phyloP scores from a whole-genome alignment of 139 green algal genomes.

The Dunaliella primolecta region DNA sequence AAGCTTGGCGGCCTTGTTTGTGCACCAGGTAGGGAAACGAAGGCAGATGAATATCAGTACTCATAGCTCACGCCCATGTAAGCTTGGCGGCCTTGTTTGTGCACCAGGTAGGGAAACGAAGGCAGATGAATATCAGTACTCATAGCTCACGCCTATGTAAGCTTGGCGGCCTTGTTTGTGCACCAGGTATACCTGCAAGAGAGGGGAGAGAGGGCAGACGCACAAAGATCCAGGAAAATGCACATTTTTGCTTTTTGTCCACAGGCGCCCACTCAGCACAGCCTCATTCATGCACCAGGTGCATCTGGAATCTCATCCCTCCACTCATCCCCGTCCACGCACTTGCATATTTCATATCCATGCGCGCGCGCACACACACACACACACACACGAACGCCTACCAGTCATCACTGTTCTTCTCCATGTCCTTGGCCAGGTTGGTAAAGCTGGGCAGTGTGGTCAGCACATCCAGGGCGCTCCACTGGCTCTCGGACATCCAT shows the following conservation, averaged over 20 bases:
- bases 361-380: neutral
- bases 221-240: too few species aligned
- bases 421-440: constrained; percentile 75
- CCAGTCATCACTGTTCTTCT: constrained; percentile 83
- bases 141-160: too few species aligned
- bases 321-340: too few species aligned
- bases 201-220: too few species aligned
- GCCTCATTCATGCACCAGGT: too few species aligned
- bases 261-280: too few species aligned
- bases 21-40: constrained; percentile 62
- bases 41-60: neutral
- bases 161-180: neutral
- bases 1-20: constrained; percentile 61
- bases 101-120: constrained; percentile 59
- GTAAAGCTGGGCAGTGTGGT: constrained; percentile 55
- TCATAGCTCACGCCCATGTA: too few species aligned
- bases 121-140: neutral
- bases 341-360: too few species aligned
- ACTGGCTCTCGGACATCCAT: constrained; percentile 81
- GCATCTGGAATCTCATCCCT: too few species aligned
- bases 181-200: neutral
- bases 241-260: too few species aligned
- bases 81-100: constrained; percentile 60
- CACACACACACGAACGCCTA: neutral
- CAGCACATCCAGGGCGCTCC: constrained; percentile 68